phyloP scores from a whole-genome alignment of 768 basidiomycete species.

The Kwoniella heveanensis region DNA sequence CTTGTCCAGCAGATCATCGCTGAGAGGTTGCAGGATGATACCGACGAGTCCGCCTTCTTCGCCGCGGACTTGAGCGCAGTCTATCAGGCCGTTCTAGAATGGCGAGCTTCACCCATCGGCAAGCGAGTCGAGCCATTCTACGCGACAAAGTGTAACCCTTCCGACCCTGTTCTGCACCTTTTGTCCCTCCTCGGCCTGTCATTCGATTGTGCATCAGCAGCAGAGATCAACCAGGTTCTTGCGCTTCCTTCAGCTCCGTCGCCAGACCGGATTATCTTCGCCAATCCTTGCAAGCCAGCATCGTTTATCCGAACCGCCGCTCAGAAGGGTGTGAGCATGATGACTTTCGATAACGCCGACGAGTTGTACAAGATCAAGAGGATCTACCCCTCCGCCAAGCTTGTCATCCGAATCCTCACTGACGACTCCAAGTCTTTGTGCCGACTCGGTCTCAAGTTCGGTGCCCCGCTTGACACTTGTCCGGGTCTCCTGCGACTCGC shows the following conservation, averaged over 20 bases:
- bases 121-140: conserved; percentile 92
- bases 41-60: conserved; percentile 90
- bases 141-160: conserved; percentile 98
- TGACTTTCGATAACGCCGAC: conserved; percentile 98
- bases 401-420: conserved; percentile 92
- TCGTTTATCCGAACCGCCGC: conserved; percentile 88
- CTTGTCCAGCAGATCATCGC: conserved; percentile 43
- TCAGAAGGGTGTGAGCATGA: conserved; percentile 76
- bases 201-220: conserved; percentile 96
- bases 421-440: conserved; percentile 95
- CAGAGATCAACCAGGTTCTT: conserved; percentile 83
- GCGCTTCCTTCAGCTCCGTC: conserved; percentile 65
- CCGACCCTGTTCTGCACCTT: conserved; percentile 87
- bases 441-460: conserved; percentile 91
- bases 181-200: conserved; percentile 86
- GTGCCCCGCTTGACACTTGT: conserved; percentile 81
- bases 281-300: conserved; percentile 96
- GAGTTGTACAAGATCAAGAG: conserved; percentile 91
- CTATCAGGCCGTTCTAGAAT: conserved; percentile 79
- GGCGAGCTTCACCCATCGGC: conserved; percentile 67
- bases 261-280: conserved; percentile 86
- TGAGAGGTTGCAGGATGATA: conserved; percentile 27
- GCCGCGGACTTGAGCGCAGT: conserved; percentile 90
- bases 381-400: conserved; percentile 74
- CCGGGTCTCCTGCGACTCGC: conserved; percentile 79